Evolutionary conservation across 2,329 filamentous ascomycete genomes (phyloP), one percentile per base, ranked within the genome.

Genomic region (Dothideomycetes sp.): DNA sequence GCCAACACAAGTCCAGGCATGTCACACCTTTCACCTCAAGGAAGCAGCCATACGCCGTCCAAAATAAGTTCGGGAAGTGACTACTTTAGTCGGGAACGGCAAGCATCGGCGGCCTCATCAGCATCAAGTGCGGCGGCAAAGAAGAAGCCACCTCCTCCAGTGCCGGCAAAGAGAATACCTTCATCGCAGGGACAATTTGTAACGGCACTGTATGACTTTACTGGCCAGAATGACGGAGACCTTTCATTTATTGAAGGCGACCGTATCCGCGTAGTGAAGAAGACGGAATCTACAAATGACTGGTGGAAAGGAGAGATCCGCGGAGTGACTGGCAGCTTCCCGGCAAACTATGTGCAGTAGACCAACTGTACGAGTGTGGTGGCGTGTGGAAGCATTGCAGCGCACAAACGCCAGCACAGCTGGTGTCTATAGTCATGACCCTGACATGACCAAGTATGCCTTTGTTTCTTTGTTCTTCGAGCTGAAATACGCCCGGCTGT

Each of bases 241-340:
- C 56, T 93, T 37, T 70, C 70, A 2, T 93, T 93, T 54, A 68
- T 68, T 19, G 81, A 88, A 57, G 85, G 84, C 2, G 85, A 91
- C 52, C 69, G 73, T 36, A 93, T 93, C 49, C 75, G 70, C 34
- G 79, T 93, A 3, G 54, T 87, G 22, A 84, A 84, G 64, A 85
- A 81, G 64, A 91, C 85, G 2, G 73, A 76, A 5, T 86, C 79
- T 45, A 80, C 77, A 16, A 81, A 91, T 60, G 85, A 91, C 55
- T 93, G 85, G 84, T 93, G 85, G 85, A 75, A 84, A 45, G 85
- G 85, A 10, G 84, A 91, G 58, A 47, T 88, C 11, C 66, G 68
- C 31, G 84, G 84, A 0, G 58, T 66, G 18, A 72, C 69, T 53
- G 85, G 85, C 3, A 78, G 68, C 48, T 93, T 93, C 55, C 85